Conservation (phyloP, 1,139 yeast species). For the Debaryomycetaceae sp. region DNA sequence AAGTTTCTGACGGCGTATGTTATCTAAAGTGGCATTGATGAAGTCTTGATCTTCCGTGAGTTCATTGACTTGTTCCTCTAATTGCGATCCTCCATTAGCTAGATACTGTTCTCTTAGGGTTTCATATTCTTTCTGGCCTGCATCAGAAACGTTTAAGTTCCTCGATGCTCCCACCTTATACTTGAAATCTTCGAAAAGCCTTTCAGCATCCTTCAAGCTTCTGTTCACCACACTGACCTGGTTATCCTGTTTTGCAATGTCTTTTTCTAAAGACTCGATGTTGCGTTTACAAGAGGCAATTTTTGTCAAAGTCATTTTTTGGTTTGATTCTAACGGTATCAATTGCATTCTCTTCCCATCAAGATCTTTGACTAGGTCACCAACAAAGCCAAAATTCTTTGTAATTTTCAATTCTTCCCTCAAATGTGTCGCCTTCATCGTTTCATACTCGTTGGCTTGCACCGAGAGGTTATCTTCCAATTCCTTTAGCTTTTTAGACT, state of each 20-base stretch:
- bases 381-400: slow-evolving; percentile 38
- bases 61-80: slow-evolving; percentile 49
- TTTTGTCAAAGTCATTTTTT: slow-evolving; percentile 45
- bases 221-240: slow-evolving; percentile 39
- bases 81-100: slow-evolving; percentile 53
- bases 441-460: slow-evolving; percentile 26
- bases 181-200: slow-evolving; percentile 44
- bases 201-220: slow-evolving; percentile 47
- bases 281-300: slow-evolving; percentile 48
- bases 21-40: slow-evolving; percentile 33
- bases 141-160: slow-evolving; percentile 35
- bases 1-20: slow-evolving; percentile 41
- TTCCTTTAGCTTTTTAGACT: slow-evolving; percentile 25
- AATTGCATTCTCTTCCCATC: slow-evolving; percentile 48
- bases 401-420: slow-evolving; percentile 41
- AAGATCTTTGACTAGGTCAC: slow-evolving; percentile 34
- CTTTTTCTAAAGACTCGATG: slow-evolving; percentile 49
- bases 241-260: slow-evolving; percentile 49
- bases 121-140: slow-evolving; percentile 60
- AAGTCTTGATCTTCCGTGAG: slow-evolving; percentile 46
- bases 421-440: slow-evolving; percentile 42
- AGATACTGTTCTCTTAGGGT: slow-evolving; percentile 55
- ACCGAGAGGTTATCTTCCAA: slow-evolving; percentile 20
- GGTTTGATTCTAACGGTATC: slow-evolving; percentile 57
- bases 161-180: slow-evolving; percentile 21